Evolutionary conservation across 1,284 basidiomycete species (phyloP), one percentile per base, ranked within the genome.

Genomic region (Tilletia horrida): DNA sequence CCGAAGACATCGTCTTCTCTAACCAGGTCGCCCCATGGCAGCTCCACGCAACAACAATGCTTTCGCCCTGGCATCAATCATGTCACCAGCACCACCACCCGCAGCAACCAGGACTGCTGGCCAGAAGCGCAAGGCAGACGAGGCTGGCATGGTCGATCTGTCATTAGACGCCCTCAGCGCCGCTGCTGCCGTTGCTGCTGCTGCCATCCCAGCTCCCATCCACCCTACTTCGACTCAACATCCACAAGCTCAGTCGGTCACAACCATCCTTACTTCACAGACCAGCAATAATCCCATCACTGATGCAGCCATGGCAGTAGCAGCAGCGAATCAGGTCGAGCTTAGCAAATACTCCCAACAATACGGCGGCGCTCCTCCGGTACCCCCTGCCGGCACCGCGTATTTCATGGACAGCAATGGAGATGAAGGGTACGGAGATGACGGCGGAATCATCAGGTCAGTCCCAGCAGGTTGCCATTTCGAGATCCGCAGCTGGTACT

Each of bases 401-500:
- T 27, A 62, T 18, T 21, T 47, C 65, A 40, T 31, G 25, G 59
- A 43, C 45, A 63, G 45, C 14, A 45, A 63, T 21, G 65, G 35
- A n/a, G 62, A 61, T 3, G 66, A 55, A 14, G 35, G 57, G 14
- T 67, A 40, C 11, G 69, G 68, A 7, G 69, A 70, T 23, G 69
- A 70, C 40, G 69, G 69, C n/a, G 69, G 69, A 13, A 59, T 70
- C 23, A 70, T 70, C 47, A 31, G 67, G 65, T 66, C n/a, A 44
- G 65, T 42, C 35, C n/a, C n/a, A n/a, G n/a, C n/a, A n/a, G n/a
- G n/a, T n/a, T n/a, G n/a, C 47, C 18, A 2, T 48, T 48, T 48
- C 25, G 18, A 27, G 21, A 25, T 52, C 21, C 9, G n/a, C 9
- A 48, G 18, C 4, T n/a, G 18, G 8, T 40, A 40, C 42, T 8